Evolutionary conservation across 2,329 filamentous ascomycete species (phyloP).

Genomic region (Peltaster fructicola): DNA sequence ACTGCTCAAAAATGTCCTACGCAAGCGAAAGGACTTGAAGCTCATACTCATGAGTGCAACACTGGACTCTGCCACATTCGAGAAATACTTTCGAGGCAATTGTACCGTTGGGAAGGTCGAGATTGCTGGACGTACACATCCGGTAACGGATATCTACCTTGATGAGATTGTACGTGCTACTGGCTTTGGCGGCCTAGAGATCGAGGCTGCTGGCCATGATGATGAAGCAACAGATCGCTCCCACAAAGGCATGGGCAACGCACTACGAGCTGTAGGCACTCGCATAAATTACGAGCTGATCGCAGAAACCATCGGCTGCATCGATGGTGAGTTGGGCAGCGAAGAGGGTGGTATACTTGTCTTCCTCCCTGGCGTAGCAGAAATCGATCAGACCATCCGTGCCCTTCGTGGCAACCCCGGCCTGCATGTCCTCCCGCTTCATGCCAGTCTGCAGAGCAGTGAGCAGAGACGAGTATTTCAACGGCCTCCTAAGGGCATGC

Average conservation of each 20-base stretch:
- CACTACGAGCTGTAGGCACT: conserved; percentile 37
- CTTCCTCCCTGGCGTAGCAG: conserved; percentile 79
- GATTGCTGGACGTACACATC: conserved; percentile 76
- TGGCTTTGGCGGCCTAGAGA: conserved; percentile 38
- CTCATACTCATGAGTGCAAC: conserved; percentile 94
- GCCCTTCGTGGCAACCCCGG: conserved; percentile 46
- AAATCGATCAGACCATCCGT: conserved; percentile 69
- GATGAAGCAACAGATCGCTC: conserved; percentile 30
- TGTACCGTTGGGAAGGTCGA: conserved; percentile 56
- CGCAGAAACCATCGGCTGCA: conserved; percentile 58
- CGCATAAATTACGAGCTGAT: conserved; percentile 87
- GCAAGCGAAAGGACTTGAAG: conserved; percentile 59
- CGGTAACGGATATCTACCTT: conserved; percentile 76
- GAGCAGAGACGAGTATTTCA: conserved; percentile 82
- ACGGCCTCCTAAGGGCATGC: conserved; percentile 54
- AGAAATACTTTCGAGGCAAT: conserved; percentile 51
- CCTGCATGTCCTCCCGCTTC: conserved; percentile 68
- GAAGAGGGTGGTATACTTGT: conserved; percentile 81
- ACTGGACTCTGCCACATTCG: conserved; percentile 72
- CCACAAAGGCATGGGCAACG: conserved; percentile 19
- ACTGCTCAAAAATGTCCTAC: conserved; percentile 66
- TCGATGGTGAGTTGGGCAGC: conserved; percentile 57
- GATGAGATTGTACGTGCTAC: conserved; percentile 74
- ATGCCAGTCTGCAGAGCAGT: conserved; percentile 74
- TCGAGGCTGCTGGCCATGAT: no score